A percentile compares a stretch with the other conserved stretches of the same genome.
phyloP scores from a whole-genome alignment of 2,329 filamentous ascomycete species.

The Ophiostoma piceae region DNA sequence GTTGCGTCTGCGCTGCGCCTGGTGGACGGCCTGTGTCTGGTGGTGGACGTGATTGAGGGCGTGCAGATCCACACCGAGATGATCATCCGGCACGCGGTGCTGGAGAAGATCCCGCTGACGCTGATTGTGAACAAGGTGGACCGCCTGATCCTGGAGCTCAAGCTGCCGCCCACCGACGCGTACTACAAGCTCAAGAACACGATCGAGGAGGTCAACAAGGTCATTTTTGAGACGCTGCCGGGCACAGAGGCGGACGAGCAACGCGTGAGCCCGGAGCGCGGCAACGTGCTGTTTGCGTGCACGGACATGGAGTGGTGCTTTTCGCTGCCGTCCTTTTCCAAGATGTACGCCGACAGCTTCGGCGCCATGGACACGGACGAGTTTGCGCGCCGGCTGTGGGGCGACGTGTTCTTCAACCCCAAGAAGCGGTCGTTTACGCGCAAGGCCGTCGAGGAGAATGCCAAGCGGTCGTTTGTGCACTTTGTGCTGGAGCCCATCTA shows the following conservation, averaged over 20 bases:
- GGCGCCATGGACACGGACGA: constrained; percentile 74
- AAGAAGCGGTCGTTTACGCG: constrained; percentile 84
- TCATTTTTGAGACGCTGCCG: constrained; percentile 83
- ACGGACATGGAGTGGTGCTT: constrained; percentile 96
- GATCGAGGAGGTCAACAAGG: constrained; percentile 95
- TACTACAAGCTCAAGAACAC: constrained; percentile 99
- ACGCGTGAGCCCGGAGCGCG: constrained; percentile 88
- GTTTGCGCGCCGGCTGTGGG: constrained; percentile 84
- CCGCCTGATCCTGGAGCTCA: constrained; percentile 85
- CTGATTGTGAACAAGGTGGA: constrained; percentile 98
- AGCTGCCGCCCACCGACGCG: constrained; percentile 87
- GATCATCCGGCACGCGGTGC: constrained; percentile 90
- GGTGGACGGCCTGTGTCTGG: constrained; percentile 84
- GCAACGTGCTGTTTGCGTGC: constrained; percentile 96
- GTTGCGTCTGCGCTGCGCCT: constrained; percentile 82
- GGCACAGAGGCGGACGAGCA: constrained; percentile 70
- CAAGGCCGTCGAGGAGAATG: constrained; percentile 72
- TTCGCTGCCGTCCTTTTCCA: constrained; percentile 86
- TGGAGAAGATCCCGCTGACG: constrained; percentile 83
- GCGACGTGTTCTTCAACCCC: constrained; percentile 94
- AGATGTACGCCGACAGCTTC: constrained; percentile 91
- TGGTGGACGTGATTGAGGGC: constrained; percentile 96
- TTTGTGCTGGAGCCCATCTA: constrained; percentile 96
- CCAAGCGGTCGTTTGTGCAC: constrained; percentile 84
- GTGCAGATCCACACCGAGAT: constrained; percentile 98